Percentiles rank a stretch among this genome's conserved stretches.
phyloP scores from a whole-genome alignment of 2,329 filamentous ascomycete genomes.

The Exophiala alcalophila region DNA sequence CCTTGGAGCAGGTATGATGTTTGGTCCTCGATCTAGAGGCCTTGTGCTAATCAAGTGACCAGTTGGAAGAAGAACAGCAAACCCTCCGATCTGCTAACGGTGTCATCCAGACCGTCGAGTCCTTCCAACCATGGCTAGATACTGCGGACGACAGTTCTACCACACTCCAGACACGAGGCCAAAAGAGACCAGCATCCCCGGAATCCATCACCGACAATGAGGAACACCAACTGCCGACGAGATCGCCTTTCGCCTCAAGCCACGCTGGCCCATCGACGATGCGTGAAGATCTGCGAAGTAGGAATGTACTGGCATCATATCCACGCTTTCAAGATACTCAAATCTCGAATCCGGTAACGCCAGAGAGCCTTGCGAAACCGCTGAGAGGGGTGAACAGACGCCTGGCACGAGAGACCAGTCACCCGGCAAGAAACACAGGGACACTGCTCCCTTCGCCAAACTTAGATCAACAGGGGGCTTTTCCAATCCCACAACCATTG shows the following conservation, averaged over 20 bases:
- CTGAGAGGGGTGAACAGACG: slow-evolving; percentile 5
- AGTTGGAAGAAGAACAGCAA: slow-evolving; percentile 27
- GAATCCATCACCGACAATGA: slow-evolving; percentile 29
- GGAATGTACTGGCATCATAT: slow-evolving; percentile 12
- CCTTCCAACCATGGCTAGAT: slow-evolving; percentile 13
- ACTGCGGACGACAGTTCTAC: slow-evolving; percentile 5
- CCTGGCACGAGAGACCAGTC: slow-evolving; percentile 4
- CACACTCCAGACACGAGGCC: slow-evolving; percentile 5
- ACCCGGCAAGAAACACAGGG: slow-evolving; percentile 7
- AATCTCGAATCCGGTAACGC: slow-evolving; percentile 30
- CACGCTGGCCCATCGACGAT: slow-evolving; percentile 2
- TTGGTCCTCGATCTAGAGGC: background rate
- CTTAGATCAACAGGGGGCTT: slow-evolving; percentile 20
- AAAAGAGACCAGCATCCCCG: slow-evolving; percentile 28
- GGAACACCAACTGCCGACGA: slow-evolving; percentile 8
- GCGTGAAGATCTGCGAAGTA: slow-evolving; percentile 6
- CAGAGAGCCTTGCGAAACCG: slow-evolving; percentile 22
- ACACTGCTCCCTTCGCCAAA: slow-evolving; percentile 25
- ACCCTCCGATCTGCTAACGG: slow-evolving; percentile 25
- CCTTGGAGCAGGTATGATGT: slow-evolving; percentile 46
- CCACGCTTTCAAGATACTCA: slow-evolving; percentile 25
- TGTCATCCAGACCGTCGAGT: slow-evolving; percentile 23
- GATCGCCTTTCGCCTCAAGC: slow-evolving; percentile 1
- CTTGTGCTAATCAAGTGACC: slow-evolving; percentile 1
- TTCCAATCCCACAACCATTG: slow-evolving; percentile 8